Conservation (phyloP, 176 grass and related monocot genomes). For the Hordeum marinum region DNA sequence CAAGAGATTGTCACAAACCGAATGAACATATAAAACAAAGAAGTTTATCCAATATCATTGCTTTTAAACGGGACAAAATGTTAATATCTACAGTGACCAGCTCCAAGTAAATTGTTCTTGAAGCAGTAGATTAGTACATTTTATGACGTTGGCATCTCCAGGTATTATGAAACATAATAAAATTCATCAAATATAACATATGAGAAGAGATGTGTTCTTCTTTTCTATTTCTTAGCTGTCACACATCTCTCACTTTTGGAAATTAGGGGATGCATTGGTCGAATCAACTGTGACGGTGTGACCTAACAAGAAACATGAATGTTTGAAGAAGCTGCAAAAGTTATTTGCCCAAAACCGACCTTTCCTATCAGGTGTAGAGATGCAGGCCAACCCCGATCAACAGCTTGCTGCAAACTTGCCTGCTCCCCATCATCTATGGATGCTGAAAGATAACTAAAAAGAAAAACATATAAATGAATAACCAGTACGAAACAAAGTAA, state of each 20-base stretch:
- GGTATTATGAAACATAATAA: neutral
- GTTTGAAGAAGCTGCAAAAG: neutral
- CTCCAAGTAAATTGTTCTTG: neutral
- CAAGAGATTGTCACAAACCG: conserved; percentile 26
- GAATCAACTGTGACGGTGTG: conserved; percentile 19
- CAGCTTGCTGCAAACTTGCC: conserved; percentile 65
- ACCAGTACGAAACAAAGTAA: neutral
- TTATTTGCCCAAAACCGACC: conserved; percentile 30
- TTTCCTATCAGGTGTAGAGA: conserved; percentile 96
- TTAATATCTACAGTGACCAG: neutral
- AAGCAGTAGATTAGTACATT: conserved; percentile 11
- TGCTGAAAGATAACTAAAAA: conserved; percentile 83
- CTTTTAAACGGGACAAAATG: neutral
- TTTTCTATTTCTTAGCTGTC: neutral
- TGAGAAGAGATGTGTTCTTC: neutral
- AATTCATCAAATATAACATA: neutral
- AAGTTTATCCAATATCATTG: conserved; percentile 10
- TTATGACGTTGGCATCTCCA: neutral
- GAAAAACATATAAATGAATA: neutral
- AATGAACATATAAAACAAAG: neutral
- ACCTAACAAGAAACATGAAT: conserved; percentile 13
- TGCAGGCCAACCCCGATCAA: conserved; percentile 81
- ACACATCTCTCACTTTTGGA: neutral
- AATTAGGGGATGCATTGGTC: neutral
- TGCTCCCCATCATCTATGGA: conserved; percentile 69